A percentile compares a stretch with the other conserved stretches of the same genome.
phyloP scores from a whole-genome alignment of 2,329 filamentous ascomycete species.

The Diaporthe aspalathi region DNA sequence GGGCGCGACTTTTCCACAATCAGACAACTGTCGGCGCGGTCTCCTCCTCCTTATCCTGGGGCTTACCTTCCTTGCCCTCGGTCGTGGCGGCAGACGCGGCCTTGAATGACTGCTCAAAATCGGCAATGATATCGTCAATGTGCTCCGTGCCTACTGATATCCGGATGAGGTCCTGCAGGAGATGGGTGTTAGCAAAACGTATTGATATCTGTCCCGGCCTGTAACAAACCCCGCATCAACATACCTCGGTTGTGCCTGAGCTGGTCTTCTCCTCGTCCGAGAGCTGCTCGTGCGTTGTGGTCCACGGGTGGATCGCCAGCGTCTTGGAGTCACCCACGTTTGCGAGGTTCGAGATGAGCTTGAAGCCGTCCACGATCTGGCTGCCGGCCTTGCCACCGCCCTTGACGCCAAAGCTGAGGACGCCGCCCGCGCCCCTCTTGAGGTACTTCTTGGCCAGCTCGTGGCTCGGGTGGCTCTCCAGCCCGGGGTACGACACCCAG shows the following conservation, averaged over 20 bases:
- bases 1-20: not conserved
- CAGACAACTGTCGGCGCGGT: constrained; percentile 53
- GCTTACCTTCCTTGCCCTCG: constrained; percentile 45
- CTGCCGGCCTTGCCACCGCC: constrained; percentile 85
- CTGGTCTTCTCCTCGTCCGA: constrained; percentile 81
- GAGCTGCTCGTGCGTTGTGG: constrained; percentile 94
- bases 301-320: constrained; percentile 94
- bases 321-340: constrained; percentile 98
- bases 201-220: not conserved
- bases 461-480: constrained; percentile 85
- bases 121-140: constrained; percentile 95
- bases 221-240: constrained; percentile 29
- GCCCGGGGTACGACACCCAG: constrained; percentile 95
- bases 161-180: constrained; percentile 80
- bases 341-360: constrained; percentile 93
- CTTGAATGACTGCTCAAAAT: constrained; percentile 92
- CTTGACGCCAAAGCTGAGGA: constrained; percentile 93
- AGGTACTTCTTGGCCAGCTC: constrained; percentile 88
- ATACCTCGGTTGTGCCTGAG: constrained; percentile 83
- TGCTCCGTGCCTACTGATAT: constrained; percentile 97
- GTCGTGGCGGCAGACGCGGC: constrained; percentile 62
- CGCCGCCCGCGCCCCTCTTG: constrained; percentile 85
- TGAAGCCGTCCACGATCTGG: constrained; percentile 92
- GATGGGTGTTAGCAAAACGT: constrained; percentile 36
- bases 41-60: constrained; percentile 52